phyloP scores from a whole-genome alignment of 768 basidiomycete species.

The Auricularia heimuer region DNA sequence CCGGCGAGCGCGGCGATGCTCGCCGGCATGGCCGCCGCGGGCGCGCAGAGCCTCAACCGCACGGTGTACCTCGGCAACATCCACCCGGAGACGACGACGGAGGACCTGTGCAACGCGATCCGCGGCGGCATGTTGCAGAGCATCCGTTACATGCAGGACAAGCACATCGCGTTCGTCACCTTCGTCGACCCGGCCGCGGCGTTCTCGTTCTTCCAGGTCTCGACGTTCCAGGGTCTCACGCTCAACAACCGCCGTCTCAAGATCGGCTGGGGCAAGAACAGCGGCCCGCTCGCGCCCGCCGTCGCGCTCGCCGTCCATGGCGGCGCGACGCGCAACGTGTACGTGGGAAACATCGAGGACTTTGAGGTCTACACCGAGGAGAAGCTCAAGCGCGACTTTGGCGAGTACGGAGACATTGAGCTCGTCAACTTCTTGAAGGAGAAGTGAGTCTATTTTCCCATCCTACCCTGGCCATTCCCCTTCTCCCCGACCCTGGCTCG shows the following conservation, averaged over 20 bases:
- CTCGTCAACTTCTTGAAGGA: slow-evolving; percentile 92
- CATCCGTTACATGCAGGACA: slow-evolving; percentile 91
- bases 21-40: slow-evolving; percentile 16
- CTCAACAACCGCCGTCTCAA: slow-evolving; percentile 91
- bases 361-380: slow-evolving; percentile 89
- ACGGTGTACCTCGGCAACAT: slow-evolving; percentile 96
- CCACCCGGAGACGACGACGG: slow-evolving; percentile 88
- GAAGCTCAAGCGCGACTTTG: slow-evolving; percentile 84
- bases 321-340: slow-evolving; percentile 94
- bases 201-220: slow-evolving; percentile 89
- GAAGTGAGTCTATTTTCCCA: slow-evolving; percentile 48
- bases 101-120: slow-evolving; percentile 93
- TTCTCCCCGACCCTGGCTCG: slow-evolving; percentile 1
- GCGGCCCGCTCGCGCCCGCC: slow-evolving; percentile 74
- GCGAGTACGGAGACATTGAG: slow-evolving; percentile 94
- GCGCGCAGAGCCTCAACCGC: slow-evolving; percentile 62
- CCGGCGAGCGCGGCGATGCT: slow-evolving; percentile 21
- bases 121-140: slow-evolving; percentile 95
- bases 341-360: slow-evolving; percentile 92
- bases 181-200: slow-evolving; percentile 93
- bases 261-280: slow-evolving; percentile 97
- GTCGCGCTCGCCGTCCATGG: slow-evolving; percentile 83
- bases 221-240: slow-evolving; percentile 79
- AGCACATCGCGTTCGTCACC: slow-evolving; percentile 95
- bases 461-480: not conserved